Base-by-base conservation (phyloP, 495 filamentous ascomycete genomes). In the Penicillium arizonense region DNA sequence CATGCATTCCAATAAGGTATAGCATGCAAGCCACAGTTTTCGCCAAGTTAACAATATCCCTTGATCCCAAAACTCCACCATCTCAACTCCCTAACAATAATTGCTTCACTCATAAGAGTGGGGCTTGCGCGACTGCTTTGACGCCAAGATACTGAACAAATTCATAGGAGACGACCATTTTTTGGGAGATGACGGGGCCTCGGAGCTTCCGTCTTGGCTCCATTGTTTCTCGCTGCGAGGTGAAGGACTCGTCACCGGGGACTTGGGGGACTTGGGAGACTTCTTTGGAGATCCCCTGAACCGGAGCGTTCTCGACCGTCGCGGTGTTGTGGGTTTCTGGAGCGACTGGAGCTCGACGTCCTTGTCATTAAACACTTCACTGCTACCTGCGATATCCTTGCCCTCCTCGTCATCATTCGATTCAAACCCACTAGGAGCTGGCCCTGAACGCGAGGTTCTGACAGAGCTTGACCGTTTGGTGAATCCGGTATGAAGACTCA, bases 41-140 rank as follows among this genome's bases (percentile, higher is more conserved):
- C 35, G 49, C 36, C 48, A 46, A 52, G 47, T 28, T 57, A 60
- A 55, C 41, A 61, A 61, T 61, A 38, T 13, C 26, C 45, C 23
- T 43, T 42, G 24, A 41, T 54, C 33, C 40, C 38, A 47, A 26
- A 39, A 33, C 37, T 49, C 21, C 39, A 49, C 21, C 13, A 34
- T 13, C 35, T 28, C 14, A 35, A 43, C 85, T 75, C 58, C 81
- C 86, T 37, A 77, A 78, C 62, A 89, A 85, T 55, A 77, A 81
- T 60, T 83, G 72, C 55, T 88, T 85, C 67, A 82, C 86, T 44
- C 85, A 77, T 78, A 23, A 82, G 80, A 38, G 88, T 80, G 12
- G 81, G 72, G 50, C 84, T 76, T 59, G 83, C 43, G 55, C 14
- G 52, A 20, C 26, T 57, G 53, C 41, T 60, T 65, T 16, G 64